These are phyloP conservation scores for Balamuthia mandrillaris DNA, from an alignment of 208 protist genomes.

Conservation along the genomic window DNA sequence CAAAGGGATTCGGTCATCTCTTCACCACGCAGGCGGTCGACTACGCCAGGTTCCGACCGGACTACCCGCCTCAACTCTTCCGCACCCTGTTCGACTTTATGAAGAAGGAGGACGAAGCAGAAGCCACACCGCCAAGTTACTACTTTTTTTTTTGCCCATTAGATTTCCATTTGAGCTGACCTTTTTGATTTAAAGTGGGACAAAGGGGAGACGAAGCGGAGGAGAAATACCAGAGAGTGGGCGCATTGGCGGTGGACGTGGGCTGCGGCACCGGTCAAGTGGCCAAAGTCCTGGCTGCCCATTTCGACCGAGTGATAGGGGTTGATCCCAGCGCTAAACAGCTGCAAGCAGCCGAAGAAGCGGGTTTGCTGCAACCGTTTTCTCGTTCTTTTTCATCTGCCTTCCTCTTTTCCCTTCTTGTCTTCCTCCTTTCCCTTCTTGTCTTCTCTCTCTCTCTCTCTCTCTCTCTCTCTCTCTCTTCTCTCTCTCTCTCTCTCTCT, in stretches of 20 bases:
- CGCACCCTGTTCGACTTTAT: no score
- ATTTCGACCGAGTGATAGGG: background rate
- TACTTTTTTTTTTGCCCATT: background rate
- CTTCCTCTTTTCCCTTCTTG: no score
- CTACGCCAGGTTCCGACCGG: conserved; percentile 3
- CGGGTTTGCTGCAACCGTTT: no score
- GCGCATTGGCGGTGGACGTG: conserved; percentile 17
- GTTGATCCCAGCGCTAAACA: background rate
- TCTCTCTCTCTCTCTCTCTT: no score
- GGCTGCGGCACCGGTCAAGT: conserved; percentile 18
- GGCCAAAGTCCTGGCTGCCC: conserved; percentile 4
- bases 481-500: no score
- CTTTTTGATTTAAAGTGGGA: background rate
- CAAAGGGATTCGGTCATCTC: conserved; percentile 7
- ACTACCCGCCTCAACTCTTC: background rate
- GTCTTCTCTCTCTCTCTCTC: no score
- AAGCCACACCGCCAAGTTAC: background rate
- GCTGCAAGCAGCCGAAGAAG: background rate
- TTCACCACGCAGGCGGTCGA: background rate
- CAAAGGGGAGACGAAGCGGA: background rate
- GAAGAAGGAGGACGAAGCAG: background rate
- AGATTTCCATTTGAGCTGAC: no score
- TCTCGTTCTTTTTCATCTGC: no score
- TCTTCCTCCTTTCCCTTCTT: no score
- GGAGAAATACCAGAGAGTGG: background rate